Percentiles rank a stretch among this genome's conserved stretches.
phyloP scores from a whole-genome alignment of 192 early-diverging fungal species.

The Rhizoclosmatium globosum region DNA sequence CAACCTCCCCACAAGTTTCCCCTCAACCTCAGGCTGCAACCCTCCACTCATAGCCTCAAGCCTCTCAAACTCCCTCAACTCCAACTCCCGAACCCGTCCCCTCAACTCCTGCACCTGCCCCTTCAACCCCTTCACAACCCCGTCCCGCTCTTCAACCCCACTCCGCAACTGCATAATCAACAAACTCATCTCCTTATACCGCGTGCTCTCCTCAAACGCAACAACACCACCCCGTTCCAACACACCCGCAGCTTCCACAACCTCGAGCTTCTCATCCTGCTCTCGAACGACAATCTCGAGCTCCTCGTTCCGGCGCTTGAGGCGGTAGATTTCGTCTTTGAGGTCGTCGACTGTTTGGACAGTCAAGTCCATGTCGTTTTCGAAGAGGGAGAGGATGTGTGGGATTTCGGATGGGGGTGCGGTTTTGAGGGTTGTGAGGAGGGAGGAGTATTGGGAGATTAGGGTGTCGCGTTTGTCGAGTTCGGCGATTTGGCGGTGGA shows the following conservation, averaged over 20 bases:
- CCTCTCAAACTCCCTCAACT: conserved; percentile 40
- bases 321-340: conserved; percentile 50
- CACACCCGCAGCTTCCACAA: conserved; percentile 30
- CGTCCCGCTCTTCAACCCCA: conserved; percentile 31
- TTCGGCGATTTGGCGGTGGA: conserved; percentile 54
- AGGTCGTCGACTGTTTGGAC: conserved; percentile 41
- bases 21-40: conserved; percentile 11
- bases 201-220: conserved; percentile 30
- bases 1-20: conserved; percentile 8
- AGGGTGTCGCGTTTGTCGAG: conserved; percentile 53
- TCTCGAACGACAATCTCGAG: conserved; percentile 61
- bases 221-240: not conserved
- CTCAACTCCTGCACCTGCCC: conserved; percentile 36
- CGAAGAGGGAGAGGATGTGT: conserved; percentile 42
- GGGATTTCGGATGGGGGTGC: conserved; percentile 28
- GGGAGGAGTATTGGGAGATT: conserved; percentile 53
- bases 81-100: conserved; percentile 26
- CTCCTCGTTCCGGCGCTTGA: conserved; percentile 54
- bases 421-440: conserved; percentile 46
- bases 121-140: conserved; percentile 31
- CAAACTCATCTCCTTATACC: conserved; percentile 25
- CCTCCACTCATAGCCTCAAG: conserved; percentile 29
- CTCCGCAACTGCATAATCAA: conserved; percentile 27
- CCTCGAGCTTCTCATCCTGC: conserved; percentile 57
- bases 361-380: conserved; percentile 43